phyloP scores from a whole-genome alignment of 2,329 filamentous ascomycete genomes.

The Xylariaceae sp. region DNA sequence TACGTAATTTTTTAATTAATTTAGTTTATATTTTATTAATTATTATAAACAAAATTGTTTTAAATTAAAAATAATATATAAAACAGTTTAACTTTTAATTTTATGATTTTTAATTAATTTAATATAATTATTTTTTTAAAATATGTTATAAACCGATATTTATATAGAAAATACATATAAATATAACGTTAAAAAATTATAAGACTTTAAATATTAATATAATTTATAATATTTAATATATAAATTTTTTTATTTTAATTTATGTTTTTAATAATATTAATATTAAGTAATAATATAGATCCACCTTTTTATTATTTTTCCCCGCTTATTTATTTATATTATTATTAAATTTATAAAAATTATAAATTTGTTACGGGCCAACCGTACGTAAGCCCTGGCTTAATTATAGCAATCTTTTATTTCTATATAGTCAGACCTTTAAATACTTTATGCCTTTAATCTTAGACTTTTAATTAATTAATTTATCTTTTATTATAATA shows the following conservation, averaged over 20 bases:
- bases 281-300: slow-evolving; percentile 1
- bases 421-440: no score
- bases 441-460: no score
- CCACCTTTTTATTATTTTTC: slow-evolving; percentile 2
- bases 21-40: no score
- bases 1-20: no score
- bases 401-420: background rate
- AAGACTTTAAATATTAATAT: background rate
- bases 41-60: slow-evolving; percentile 1
- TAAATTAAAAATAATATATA: no score
- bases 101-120: slow-evolving; percentile 2
- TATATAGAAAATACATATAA: no score
- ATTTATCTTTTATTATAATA: no score
- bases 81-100: no score
- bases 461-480: no score
- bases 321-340: background rate
- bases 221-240: slow-evolving; percentile 1
- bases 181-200: no score
- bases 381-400: background rate
- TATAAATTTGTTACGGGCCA: background rate
- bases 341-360: background rate
- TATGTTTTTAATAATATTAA: no score
- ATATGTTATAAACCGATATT: no score
- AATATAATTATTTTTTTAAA: background rate
- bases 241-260: slow-evolving; percentile 1